Evolutionary conservation across 805 yeast species (phyloP).

Genomic region (Yamadazyma sp.): DNA sequence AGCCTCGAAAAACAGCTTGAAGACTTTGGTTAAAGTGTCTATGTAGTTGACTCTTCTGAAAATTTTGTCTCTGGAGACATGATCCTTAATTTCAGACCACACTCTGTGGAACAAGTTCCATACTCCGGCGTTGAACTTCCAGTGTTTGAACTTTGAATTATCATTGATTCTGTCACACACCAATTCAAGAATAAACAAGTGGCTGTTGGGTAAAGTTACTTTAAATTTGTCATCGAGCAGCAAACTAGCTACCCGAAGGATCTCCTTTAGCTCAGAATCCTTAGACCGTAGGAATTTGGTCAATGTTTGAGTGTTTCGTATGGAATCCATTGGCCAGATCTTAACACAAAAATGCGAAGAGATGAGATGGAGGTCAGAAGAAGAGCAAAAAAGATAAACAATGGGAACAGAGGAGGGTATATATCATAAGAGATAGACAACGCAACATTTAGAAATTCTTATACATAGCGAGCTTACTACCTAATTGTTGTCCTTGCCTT

Average conservation of each 20-base stretch:
- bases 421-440: background rate
- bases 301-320: constrained; percentile 42
- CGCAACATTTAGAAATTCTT: background rate
- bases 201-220: constrained; percentile 55
- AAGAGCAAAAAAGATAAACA: background rate
- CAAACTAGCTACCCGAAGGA: constrained; percentile 31
- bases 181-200: constrained; percentile 56
- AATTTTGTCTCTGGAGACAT: constrained; percentile 35
- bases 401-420: background rate
- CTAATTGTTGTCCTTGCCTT: too few relatives aligned
- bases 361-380: constrained; percentile 1
- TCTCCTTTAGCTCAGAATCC: constrained; percentile 41
- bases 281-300: constrained; percentile 62
- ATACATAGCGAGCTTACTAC: too few relatives aligned
- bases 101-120: constrained; percentile 52
- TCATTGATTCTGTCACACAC: constrained; percentile 62
- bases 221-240: constrained; percentile 32
- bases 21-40: constrained; percentile 27
- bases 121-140: constrained; percentile 41
- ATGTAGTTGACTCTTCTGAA: constrained; percentile 43
- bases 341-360: constrained; percentile 13
- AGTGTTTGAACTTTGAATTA: constrained; percentile 33
- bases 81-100: constrained; percentile 33
- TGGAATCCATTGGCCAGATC: constrained; percentile 13
- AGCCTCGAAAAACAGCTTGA: constrained; percentile 10